These are phyloP conservation scores for Wallacemonas sp. DNA, from an alignment of 208 protist genomes.

Conservation along the genomic window DNA sequence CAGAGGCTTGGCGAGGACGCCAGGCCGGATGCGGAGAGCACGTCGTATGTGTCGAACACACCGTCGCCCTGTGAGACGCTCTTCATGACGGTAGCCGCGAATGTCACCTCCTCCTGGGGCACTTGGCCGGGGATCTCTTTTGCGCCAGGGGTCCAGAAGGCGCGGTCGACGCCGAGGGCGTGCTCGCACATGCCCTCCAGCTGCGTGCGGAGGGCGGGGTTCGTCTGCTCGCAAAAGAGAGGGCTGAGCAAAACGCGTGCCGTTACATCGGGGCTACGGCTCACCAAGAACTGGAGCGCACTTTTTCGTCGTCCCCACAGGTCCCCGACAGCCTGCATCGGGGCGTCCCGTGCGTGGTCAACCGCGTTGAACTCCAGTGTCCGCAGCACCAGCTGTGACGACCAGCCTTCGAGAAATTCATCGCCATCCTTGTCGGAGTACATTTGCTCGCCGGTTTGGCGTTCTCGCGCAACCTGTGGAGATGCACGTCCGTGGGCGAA, in stretches of 20 bases:
- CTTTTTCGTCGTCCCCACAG: slow-evolving; percentile 23
- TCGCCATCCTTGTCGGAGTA: slow-evolving; percentile 18
- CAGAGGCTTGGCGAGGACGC: no score
- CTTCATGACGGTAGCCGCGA: slow-evolving; percentile 36
- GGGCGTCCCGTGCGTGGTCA: not conserved
- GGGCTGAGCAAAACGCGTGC: slow-evolving; percentile 61
- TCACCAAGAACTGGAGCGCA: slow-evolving; percentile 42
- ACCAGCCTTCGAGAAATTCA: slow-evolving; percentile 62
- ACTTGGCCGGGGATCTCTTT: not conserved
- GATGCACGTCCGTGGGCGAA: not conserved
- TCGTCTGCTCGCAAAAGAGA: slow-evolving; percentile 47
- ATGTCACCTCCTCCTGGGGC: slow-evolving; percentile 42
- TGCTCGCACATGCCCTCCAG: slow-evolving; percentile 47
- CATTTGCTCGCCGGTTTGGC: slow-evolving; percentile 12
- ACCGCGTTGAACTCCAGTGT: slow-evolving; percentile 47
- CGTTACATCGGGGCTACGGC: slow-evolving; percentile 59
- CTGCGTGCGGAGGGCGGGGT: slow-evolving; percentile 12
- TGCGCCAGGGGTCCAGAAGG: not conserved
- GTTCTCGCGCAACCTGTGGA: no score
- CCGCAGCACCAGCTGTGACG: slow-evolving; percentile 38
- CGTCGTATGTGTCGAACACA: slow-evolving; percentile 7
- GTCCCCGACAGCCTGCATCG: slow-evolving; percentile 15
- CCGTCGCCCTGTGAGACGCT: slow-evolving; percentile 23
- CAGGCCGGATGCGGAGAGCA: no score
- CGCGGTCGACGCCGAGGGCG: slow-evolving; percentile 29